Conservation (phyloP, 768 basidiomycete genomes). For the Paxillus ammoniavirescens region DNA sequence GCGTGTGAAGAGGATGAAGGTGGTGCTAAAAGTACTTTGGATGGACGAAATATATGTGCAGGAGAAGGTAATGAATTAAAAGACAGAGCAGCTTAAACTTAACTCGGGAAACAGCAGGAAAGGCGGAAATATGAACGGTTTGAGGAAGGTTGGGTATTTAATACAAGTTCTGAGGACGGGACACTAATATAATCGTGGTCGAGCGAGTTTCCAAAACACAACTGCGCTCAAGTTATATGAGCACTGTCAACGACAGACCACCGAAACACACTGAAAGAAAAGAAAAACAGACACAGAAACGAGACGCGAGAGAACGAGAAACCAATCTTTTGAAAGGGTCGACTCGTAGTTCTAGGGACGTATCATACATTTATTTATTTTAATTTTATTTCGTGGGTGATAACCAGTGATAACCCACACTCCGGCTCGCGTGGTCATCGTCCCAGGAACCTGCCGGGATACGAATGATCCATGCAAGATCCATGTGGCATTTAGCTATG, state of each 20-base stretch:
- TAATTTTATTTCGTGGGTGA: slow-evolving; percentile 3
- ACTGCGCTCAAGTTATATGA: neutral
- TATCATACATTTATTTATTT: slow-evolving; percentile 4
- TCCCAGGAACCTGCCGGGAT: no score
- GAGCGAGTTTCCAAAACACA: neutral
- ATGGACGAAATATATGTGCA: neutral
- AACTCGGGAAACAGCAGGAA: neutral
- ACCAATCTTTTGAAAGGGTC: neutral
- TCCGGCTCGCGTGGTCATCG: neutral
- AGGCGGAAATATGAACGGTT: neutral
- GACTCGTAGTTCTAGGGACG: neutral
- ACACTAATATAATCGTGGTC: neutral
- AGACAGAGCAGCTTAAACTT: neutral
- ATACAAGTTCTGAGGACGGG: neutral
- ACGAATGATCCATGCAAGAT: no score
- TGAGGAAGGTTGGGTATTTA: neutral
- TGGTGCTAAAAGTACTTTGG: neutral
- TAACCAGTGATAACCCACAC: neutral
- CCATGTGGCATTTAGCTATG: no score
- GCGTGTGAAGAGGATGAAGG: neutral
- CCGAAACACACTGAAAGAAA: neutral
- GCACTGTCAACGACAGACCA: neutral
- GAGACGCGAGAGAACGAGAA: neutral
- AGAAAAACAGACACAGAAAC: neutral
- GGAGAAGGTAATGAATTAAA: neutral